These are phyloP conservation scores for Monocercomonoides exilis DNA, from an alignment of 78 protist genomes.

Conservation along the genomic window DNA sequence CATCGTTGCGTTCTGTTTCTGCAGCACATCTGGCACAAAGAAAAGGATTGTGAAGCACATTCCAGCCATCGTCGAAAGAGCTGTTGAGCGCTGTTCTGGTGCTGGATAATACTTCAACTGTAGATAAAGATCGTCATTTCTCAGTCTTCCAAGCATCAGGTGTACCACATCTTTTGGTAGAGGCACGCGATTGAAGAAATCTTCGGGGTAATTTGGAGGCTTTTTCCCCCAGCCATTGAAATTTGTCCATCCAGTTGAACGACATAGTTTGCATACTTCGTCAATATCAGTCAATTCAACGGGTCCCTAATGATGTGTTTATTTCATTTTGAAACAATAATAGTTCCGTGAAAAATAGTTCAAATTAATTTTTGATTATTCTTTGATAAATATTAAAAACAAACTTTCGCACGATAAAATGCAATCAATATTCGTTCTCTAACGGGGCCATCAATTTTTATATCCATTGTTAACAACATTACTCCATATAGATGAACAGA, in stretches of 20 bases:
- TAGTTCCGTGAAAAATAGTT: not conserved
- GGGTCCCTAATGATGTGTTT: constrained; percentile 62
- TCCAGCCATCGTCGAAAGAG: constrained; percentile 82
- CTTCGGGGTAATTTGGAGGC: constrained; percentile 79
- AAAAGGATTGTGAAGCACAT: constrained; percentile 84
- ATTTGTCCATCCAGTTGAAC: constrained; percentile 46
- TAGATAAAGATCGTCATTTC: constrained; percentile 89
- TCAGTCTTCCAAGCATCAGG: constrained; percentile 75
- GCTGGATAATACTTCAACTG: constrained; percentile 67
- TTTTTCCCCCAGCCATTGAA: constrained; percentile 11
- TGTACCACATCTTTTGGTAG: constrained; percentile 41
- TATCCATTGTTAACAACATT: constrained; percentile 83
- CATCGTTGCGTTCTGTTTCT: constrained; percentile 67
- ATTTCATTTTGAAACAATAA: not conserved
- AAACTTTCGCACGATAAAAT: constrained; percentile 81
- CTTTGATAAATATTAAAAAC: constrained; percentile 1
- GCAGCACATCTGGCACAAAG: constrained; percentile 76
- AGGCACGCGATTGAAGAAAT: constrained; percentile 49
- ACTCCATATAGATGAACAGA: constrained; percentile 57
- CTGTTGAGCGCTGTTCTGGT: constrained; percentile 90
- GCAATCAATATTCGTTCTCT: constrained; percentile 86
- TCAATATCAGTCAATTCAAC: constrained; percentile 63
- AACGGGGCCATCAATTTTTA: constrained; percentile 71
- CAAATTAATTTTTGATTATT: not conserved
- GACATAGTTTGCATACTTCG: constrained; percentile 68